These are phyloP conservation scores for Populus pruinosa DNA, from an alignment of 345 rosid species.

Conservation along the genomic window DNA sequence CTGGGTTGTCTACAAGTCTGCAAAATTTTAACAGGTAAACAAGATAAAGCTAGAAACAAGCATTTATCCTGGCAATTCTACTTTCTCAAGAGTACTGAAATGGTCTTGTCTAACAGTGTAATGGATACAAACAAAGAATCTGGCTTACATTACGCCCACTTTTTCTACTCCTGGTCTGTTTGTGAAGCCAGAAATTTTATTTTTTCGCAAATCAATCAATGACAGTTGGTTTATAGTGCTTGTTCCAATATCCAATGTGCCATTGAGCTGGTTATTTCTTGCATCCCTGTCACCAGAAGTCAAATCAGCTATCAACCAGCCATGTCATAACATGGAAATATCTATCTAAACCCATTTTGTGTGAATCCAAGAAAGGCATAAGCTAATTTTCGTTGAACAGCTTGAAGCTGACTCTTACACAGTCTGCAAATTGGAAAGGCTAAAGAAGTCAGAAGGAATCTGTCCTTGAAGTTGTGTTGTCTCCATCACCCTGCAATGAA, in stretches of 20 bases:
- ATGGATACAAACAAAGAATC: background rate
- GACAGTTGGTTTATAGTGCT: slow-evolving; percentile 40
- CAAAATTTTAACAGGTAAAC: slow-evolving; percentile 10
- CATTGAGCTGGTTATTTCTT: slow-evolving; percentile 47
- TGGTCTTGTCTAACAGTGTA: background rate
- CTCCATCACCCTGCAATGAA: slow-evolving; percentile 59
- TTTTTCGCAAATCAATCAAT: slow-evolving; percentile 51
- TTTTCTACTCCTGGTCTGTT: slow-evolving; percentile 6
- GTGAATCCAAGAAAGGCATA: background rate
- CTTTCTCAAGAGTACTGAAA: background rate
- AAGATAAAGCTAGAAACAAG: background rate
- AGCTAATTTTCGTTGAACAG: background rate
- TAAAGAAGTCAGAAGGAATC: slow-evolving; percentile 55
- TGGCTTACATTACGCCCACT: slow-evolving; percentile 50
- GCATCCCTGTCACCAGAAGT: slow-evolving; percentile 38
- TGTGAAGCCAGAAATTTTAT: slow-evolving; percentile 33
- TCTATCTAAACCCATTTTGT: background rate
- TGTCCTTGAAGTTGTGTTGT: slow-evolving; percentile 41
- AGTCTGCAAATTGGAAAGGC: slow-evolving; percentile 52
- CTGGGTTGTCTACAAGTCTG: slow-evolving; percentile 69
- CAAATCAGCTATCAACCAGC: slow-evolving; percentile 2
- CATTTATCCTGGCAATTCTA: background rate
- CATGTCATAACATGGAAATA: background rate
- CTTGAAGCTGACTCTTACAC: slow-evolving; percentile 46
- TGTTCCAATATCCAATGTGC: slow-evolving; percentile 50